Evolutionary conservation across 2,329 filamentous ascomycete genomes (phyloP).

Genomic region (Aspergillus persii): DNA sequence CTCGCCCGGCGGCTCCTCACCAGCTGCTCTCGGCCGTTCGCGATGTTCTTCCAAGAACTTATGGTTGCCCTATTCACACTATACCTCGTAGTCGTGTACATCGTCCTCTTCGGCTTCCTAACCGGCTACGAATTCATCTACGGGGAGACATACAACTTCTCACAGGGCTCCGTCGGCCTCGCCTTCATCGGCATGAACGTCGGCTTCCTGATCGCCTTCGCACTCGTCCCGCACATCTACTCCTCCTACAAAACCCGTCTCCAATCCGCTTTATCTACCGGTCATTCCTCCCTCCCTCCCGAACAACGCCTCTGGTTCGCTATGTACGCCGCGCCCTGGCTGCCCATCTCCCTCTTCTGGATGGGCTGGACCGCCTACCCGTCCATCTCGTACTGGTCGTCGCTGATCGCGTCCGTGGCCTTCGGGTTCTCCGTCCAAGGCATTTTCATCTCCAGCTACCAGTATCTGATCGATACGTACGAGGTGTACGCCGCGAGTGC

Average conservation of each 20-base stretch:
- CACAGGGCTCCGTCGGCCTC: slow-evolving; percentile 45
- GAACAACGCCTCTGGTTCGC: slow-evolving; percentile 56
- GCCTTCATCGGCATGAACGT: slow-evolving; percentile 50
- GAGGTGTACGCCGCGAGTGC: slow-evolving; percentile 51
- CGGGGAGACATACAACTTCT: slow-evolving; percentile 47
- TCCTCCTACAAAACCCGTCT: slow-evolving; percentile 27
- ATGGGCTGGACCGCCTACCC: slow-evolving; percentile 54
- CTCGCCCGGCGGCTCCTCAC: slow-evolving; percentile 41
- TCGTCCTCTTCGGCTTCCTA: slow-evolving; percentile 33
- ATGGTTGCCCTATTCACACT: slow-evolving; percentile 29
- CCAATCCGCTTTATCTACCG: slow-evolving; percentile 26
- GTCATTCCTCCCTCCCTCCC: slow-evolving; percentile 44
- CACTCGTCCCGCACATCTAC: slow-evolving; percentile 45
- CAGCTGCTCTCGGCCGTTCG: slow-evolving; percentile 48
- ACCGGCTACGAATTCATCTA: slow-evolving; percentile 54
- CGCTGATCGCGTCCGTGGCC: slow-evolving; percentile 48
- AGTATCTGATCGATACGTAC: slow-evolving; percentile 59
- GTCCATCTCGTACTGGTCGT: slow-evolving; percentile 50
- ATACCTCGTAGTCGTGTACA: slow-evolving; percentile 30
- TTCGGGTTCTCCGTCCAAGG: slow-evolving; percentile 52
- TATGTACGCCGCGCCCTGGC: slow-evolving; percentile 50
- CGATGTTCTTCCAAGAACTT: slow-evolving; percentile 47
- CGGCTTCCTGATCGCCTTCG: slow-evolving; percentile 36
- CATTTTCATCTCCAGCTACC: slow-evolving; percentile 51
- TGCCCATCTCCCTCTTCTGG: slow-evolving; percentile 57